Evolutionary conservation across 371 early-diverging fungal genomes (phyloP), one percentile per base, ranked within the genome.

Genomic region (Entomophthora muscae): DNA sequence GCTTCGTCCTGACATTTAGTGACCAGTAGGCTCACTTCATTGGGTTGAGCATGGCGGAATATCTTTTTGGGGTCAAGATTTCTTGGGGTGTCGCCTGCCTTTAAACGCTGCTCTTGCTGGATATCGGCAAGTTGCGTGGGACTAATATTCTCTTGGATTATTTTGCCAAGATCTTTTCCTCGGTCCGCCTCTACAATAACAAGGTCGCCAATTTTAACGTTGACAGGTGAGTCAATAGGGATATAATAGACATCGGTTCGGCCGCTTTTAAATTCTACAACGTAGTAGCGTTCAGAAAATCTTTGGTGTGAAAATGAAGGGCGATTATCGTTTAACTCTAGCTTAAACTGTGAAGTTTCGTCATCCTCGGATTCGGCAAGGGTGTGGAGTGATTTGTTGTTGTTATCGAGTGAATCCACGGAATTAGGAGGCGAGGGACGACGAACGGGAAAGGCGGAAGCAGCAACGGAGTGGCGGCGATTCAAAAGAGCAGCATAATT

Each of bases 121-220:
- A 56, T 22, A 23, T 53, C 2, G 67, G 61, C 26, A 67, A 81
- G 66, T 68, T 80, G 73, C 67, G 72, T 67, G 32, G 67, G 61
- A 7, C 73, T 78, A 65, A 74, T 66, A n/a, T 68, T 78, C 65
- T 82, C 80, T 29, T 78, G 76, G 23, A 83, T 78, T 29, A 93
- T 81, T 64, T 86, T 82, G 17, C 96, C 96, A 33, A 95, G 72
- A 68, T 95, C 96, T 53, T 88, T 85, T 23, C 94, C 96, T 27
- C 96, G 83, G 66, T 95, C 96, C 0, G 91, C 96, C 71, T 95
- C 95, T 0, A 93, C 93, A 68, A 95, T 88, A 23, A 90, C 93
- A 52, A 85, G 72, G 66, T 90, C 90, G 2, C 84, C 83, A 1
- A 74, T 65, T 56, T 81, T 79, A 29, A 83, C 66, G 13, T 68